These are phyloP conservation scores for Chrysanthemum makinoi DNA, from an alignment of 129 eudicot species.

Conservation along the genomic window DNA sequence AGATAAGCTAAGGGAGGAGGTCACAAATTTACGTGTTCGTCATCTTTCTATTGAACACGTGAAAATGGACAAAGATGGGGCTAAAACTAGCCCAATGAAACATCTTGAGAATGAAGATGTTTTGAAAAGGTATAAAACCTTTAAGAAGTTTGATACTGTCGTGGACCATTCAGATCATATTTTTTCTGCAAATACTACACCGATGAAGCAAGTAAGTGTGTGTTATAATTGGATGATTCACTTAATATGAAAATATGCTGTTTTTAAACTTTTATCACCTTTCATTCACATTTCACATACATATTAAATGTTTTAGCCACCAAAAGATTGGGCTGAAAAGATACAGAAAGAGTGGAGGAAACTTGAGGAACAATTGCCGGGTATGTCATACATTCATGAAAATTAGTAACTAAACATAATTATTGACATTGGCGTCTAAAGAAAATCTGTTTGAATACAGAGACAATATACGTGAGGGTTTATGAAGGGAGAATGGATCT, in stretches of 20 bases:
- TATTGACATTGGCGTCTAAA: background rate
- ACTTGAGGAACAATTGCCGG: background rate
- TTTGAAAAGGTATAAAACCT: background rate
- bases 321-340: background rate
- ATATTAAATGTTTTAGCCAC: background rate
- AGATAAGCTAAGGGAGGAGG: too few species aligned
- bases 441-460: background rate
- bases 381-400: background rate
- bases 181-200: background rate
- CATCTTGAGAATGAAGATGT: background rate
- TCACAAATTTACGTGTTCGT: too few species aligned
- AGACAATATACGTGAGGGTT: slow-evolving; percentile 10
- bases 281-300: background rate
- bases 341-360: background rate
- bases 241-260: background rate
- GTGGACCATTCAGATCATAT: background rate
- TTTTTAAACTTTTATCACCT: background rate
- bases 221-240: background rate
- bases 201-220: background rate
- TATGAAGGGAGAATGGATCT: slow-evolving; percentile 10
- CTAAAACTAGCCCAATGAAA: too few species aligned
- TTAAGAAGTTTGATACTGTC: background rate
- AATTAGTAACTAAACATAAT: background rate
- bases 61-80: too few species aligned
- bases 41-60: too few species aligned